phyloP scores from a whole-genome alignment of 2,329 filamentous ascomycete species.

The Fusarium redolens region DNA sequence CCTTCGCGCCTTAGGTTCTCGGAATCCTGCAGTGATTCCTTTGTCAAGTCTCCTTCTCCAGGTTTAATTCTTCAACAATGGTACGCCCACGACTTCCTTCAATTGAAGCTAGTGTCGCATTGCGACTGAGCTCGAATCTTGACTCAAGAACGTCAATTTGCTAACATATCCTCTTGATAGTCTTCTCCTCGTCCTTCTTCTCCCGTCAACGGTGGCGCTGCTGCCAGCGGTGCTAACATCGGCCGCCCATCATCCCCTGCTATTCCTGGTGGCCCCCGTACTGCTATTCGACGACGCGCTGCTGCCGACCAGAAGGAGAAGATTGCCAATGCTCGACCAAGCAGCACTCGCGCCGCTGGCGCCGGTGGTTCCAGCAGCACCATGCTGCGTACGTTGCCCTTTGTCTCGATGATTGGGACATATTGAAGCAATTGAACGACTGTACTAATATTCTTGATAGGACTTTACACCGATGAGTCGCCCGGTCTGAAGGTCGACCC shows the following conservation, averaged over 20 bases:
- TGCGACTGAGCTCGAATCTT: slow-evolving; percentile 16
- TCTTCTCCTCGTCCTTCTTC: slow-evolving; percentile 71
- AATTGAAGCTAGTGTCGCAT: slow-evolving; percentile 42
- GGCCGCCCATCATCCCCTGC: slow-evolving; percentile 87
- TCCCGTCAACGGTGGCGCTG: slow-evolving; percentile 66
- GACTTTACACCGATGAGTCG: slow-evolving; percentile 97
- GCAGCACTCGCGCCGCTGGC: slow-evolving; percentile 91
- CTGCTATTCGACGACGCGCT: slow-evolving; percentile 92
- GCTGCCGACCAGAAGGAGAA: slow-evolving; percentile 98
- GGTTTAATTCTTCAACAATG: slow-evolving; percentile 45
- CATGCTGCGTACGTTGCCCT: slow-evolving; percentile 86
- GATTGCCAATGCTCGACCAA: slow-evolving; percentile 91
- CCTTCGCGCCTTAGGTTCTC: slow-evolving; percentile 20
- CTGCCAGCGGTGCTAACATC: slow-evolving; percentile 74
- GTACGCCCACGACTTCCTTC: slow-evolving; percentile 39
- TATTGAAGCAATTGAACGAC: neutral
- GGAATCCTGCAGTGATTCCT: slow-evolving; percentile 52
- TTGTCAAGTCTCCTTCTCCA: slow-evolving; percentile 34
- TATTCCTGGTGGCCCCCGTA: slow-evolving; percentile 92
- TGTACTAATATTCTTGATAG: slow-evolving; percentile 57
- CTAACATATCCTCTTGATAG: slow-evolving; percentile 47
- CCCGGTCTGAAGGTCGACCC: slow-evolving; percentile 98
- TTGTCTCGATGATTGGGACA: neutral
- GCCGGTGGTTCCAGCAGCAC: slow-evolving; percentile 97
- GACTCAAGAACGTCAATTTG: neutral